Conservation (phyloP, 306 rosid genomes). For the Erythrophleum fordii region DNA sequence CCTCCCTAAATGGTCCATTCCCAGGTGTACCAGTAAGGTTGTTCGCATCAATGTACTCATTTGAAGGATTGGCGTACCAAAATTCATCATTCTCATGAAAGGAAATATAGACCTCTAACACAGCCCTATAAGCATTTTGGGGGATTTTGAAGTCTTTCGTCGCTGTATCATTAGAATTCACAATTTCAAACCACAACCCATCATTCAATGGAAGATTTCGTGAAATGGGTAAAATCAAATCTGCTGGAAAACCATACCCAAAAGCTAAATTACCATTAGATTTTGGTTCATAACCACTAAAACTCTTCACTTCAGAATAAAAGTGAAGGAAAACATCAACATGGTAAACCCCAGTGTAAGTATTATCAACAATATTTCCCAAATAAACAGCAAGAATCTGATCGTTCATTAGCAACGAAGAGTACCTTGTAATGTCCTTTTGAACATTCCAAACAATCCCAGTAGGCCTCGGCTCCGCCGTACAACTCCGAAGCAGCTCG, state of each 20-base stretch:
- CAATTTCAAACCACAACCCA: conserved; percentile 34
- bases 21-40: conserved; percentile 46
- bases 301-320: conserved; percentile 53
- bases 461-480: conserved; percentile 80
- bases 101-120: conserved; percentile 87
- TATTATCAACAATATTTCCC: conserved; percentile 64
- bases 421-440: conserved; percentile 89
- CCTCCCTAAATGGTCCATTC: conserved; percentile 65
- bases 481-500: conserved; percentile 88
- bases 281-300: conserved; percentile 3
- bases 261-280: conserved; percentile 31
- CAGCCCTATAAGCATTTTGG: conserved; percentile 78
- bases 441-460: conserved; percentile 85
- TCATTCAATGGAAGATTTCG: conserved; percentile 58
- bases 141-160: conserved; percentile 69
- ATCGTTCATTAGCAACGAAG: conserved; percentile 55
- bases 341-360: conserved; percentile 86
- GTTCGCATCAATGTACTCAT: conserved; percentile 68
- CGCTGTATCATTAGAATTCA: conserved; percentile 52
- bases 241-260: conserved; percentile 60
- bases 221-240: conserved; percentile 84
- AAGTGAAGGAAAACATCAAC: conserved; percentile 68
- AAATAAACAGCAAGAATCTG: conserved; percentile 82
- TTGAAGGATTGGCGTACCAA: conserved; percentile 75
- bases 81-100: conserved; percentile 93